phyloP scores from a whole-genome alignment of 2,329 filamentous ascomycete genomes.

The Ascochyta fabae region DNA sequence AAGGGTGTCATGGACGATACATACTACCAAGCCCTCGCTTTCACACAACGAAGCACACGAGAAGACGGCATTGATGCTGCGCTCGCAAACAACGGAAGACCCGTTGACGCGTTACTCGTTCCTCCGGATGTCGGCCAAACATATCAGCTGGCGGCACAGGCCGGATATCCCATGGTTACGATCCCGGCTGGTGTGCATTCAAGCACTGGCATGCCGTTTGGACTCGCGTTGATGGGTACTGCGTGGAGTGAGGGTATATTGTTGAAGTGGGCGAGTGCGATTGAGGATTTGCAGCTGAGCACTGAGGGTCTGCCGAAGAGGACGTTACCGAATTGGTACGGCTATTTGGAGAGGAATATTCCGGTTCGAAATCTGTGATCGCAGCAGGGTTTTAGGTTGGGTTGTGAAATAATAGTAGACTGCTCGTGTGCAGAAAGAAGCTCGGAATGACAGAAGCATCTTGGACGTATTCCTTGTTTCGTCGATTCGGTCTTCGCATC shows the following conservation, averaged over 20 bases:
- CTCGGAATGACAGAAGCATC: no score
- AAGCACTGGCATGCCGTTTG: constrained; percentile 54
- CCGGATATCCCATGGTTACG: constrained; percentile 76
- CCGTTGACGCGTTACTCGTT: constrained; percentile 69
- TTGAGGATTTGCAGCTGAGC: constrained; percentile 49
- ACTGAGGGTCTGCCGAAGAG: constrained; percentile 26
- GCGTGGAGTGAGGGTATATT: constrained; percentile 66
- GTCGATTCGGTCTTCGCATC: no score
- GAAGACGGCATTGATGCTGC: constrained; percentile 75
- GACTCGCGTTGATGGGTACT: constrained; percentile 60
- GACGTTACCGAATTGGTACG: constrained; percentile 48
- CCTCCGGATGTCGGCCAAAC: constrained; percentile 72
- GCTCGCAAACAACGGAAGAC: constrained; percentile 53
- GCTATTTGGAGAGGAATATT: constrained; percentile 49
- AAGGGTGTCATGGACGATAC: constrained; percentile 68
- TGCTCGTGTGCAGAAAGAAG: no score
- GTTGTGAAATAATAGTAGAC: no score
- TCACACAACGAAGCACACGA: constrained; percentile 63
- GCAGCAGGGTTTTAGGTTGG: no score
- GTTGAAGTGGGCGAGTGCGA: constrained; percentile 63
- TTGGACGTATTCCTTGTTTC: no score
- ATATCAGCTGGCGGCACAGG: constrained; percentile 74
- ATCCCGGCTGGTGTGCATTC: constrained; percentile 66
- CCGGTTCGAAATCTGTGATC: constrained; percentile 38
- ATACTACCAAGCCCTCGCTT: constrained; percentile 71